Base-by-base conservation (phyloP, 75 land plant species). In the Pseudotsuga menziesii region DNA sequence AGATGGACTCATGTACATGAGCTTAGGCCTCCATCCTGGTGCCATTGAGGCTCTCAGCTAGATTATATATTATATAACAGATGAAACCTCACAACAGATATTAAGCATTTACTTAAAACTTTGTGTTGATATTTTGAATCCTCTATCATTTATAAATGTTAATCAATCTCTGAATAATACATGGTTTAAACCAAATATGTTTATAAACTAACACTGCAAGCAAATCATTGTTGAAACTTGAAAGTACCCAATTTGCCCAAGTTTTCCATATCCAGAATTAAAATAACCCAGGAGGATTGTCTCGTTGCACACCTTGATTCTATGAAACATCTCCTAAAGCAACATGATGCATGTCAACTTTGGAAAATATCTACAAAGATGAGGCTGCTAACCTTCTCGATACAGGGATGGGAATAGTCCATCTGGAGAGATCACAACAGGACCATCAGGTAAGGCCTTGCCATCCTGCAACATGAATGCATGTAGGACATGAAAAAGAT, bases 401-500 rank as follows among this genome's bases (percentile, higher is more conserved):
- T 80, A 95, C 39, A 97, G 79, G 78, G 99, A 97, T 75, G 99
- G 98, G 78, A 97, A 88, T 55, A 97, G 82, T 13, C 99, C 99
- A 88, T 97, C 98, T 20, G 99, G 99, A 58, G 99, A 97, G 44
- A 97, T 97, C 78, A 97, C 94, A 60, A 97, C 94, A 54, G 99
- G 99, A 17, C 99, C 99, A 85, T 93, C 96, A 39, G 99, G 99
- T 74, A 97, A 87, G 41, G 90, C 86, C 82, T 95, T 94, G 12
- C 99, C 99, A 86, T 97, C 93, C 99, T 97, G 78, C 73, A 83
- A 76, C 75, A 69, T 20, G 52, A 20, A 69, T 61, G 23, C 66
- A 76, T 35, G 61, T 29, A 76, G 17, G 16, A 62, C 39, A 20
- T 27, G 23, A 25, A 32, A 5, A 0, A 56, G 11, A 71, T 29